Percentiles rank a stretch among this genome's conserved stretches.
phyloP scores from a whole-genome alignment of 805 yeast species.

The Pichia rugopelliculosa region DNA sequence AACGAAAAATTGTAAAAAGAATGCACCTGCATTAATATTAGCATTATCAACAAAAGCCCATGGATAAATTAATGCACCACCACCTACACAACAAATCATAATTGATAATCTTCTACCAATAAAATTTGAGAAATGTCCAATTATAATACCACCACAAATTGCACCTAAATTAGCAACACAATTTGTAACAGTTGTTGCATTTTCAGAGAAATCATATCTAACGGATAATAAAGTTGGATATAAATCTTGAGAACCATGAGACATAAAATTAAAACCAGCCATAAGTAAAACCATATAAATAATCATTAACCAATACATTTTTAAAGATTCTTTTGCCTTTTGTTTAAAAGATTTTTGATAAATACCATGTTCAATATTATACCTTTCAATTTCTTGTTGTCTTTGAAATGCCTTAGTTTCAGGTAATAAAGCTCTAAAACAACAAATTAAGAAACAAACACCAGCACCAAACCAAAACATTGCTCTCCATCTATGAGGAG shows the following conservation, averaged over 20 bases:
- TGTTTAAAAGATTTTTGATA: slow-evolving; percentile 28
- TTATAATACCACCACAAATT: slow-evolving; percentile 44
- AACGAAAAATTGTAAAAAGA: slow-evolving; percentile 55
- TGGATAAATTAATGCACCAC: slow-evolving; percentile 59
- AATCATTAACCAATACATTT: slow-evolving; percentile 51
- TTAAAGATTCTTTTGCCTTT: slow-evolving; percentile 31
- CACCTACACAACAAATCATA: slow-evolving; percentile 43
- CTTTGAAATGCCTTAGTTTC: slow-evolving; percentile 48
- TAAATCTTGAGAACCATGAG: slow-evolving; percentile 60
- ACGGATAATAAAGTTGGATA: slow-evolving; percentile 47
- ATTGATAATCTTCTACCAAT: slow-evolving; percentile 50
- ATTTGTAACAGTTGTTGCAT: slow-evolving; percentile 48
- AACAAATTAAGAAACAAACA: slow-evolving; percentile 34
- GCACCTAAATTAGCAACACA: slow-evolving; percentile 56
- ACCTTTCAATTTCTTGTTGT: slow-evolving; percentile 31
- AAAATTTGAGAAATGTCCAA: slow-evolving; percentile 50
- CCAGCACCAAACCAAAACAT: slow-evolving; percentile 68
- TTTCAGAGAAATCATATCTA: slow-evolving; percentile 35
- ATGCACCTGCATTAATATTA: slow-evolving; percentile 51
- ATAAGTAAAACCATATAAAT: slow-evolving; percentile 50
- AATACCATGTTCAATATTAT: slow-evolving; percentile 26
- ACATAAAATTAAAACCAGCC: slow-evolving; percentile 57
- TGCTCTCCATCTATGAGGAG: slow-evolving; percentile 53
- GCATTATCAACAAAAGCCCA: slow-evolving; percentile 44
- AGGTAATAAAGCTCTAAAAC: slow-evolving; percentile 38